phyloP scores from a whole-genome alignment of 23 red algal species.

The Gracilaria domingensis region DNA sequence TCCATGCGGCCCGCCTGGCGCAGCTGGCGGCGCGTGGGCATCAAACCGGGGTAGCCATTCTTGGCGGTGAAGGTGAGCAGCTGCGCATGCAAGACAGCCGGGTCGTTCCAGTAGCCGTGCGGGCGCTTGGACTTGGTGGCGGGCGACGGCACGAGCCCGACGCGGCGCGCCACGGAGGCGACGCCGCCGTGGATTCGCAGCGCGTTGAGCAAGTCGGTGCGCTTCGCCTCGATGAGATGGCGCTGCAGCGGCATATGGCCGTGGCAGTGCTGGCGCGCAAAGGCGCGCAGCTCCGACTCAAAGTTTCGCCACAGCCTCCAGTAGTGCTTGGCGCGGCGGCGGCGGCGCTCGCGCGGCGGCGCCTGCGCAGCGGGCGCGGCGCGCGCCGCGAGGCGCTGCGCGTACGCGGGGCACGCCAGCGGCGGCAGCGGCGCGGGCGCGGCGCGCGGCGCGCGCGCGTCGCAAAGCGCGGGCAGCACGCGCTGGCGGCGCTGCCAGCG shows the following conservation, averaged over 20 bases:
- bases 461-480: background rate
- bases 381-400: no score
- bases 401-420: background rate
- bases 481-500: background rate
- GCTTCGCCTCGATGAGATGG: conserved; percentile 56
- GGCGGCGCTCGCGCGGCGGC: background rate
- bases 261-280: conserved; percentile 36
- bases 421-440: background rate
- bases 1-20: conserved; percentile 47
- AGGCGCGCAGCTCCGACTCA: conserved; percentile 63
- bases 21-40: conserved; percentile 79
- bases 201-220: conserved; percentile 84
- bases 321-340: background rate
- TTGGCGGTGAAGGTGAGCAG: conserved; percentile 64
- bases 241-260: conserved; percentile 70
- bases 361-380: background rate
- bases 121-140: background rate
- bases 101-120: conserved; percentile 75
- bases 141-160: conserved; percentile 20
- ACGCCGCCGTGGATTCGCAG: conserved; percentile 80
- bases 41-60: conserved; percentile 78
- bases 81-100: conserved; percentile 65
- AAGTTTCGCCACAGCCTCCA: conserved; percentile 61
- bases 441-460: no score
- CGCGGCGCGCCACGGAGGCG: conserved; percentile 39